Evolutionary conservation across 768 basidiomycete species (phyloP).

Genomic region (Tremella fuciformis): DNA sequence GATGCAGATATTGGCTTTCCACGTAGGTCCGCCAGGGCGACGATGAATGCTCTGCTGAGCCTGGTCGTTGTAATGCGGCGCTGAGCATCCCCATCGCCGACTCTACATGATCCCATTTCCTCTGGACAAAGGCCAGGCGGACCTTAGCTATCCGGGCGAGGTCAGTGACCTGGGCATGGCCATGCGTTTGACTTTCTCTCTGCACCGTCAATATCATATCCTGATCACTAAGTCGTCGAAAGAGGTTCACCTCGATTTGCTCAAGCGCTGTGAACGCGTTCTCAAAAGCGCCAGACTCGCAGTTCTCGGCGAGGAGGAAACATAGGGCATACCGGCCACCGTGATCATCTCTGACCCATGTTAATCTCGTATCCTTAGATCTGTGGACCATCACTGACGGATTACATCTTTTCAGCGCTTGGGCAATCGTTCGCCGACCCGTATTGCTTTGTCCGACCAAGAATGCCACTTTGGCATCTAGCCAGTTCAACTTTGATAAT

Average conservation of each 20-base stretch:
- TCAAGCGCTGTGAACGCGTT: conserved; percentile 18
- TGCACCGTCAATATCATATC: conserved; percentile 1
- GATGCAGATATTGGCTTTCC: conserved; percentile 22
- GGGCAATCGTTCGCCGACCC: conserved; percentile 4
- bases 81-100: too few relatives aligned
- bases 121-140: conserved; percentile 26
- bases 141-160: conserved; percentile 13
- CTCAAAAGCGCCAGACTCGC: conserved; percentile 4
- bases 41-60: too few relatives aligned
- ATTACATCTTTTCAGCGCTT: conserved; percentile 3
- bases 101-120: conserved; percentile 27
- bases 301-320: conserved; percentile 19
- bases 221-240: neutral
- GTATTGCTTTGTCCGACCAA: conserved; percentile 6
- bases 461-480: neutral
- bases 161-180: conserved; percentile 23
- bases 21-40: too few relatives aligned
- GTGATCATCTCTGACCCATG: neutral
- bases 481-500: conserved; percentile 15
- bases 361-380: neutral
- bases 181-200: conserved; percentile 13
- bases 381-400: neutral
- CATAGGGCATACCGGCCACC: conserved; percentile 28
- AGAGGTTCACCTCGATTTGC: conserved; percentile 21
- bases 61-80: too few relatives aligned